Conservation (phyloP, 352 stramenopile species). For the Pythium aquatile region DNA sequence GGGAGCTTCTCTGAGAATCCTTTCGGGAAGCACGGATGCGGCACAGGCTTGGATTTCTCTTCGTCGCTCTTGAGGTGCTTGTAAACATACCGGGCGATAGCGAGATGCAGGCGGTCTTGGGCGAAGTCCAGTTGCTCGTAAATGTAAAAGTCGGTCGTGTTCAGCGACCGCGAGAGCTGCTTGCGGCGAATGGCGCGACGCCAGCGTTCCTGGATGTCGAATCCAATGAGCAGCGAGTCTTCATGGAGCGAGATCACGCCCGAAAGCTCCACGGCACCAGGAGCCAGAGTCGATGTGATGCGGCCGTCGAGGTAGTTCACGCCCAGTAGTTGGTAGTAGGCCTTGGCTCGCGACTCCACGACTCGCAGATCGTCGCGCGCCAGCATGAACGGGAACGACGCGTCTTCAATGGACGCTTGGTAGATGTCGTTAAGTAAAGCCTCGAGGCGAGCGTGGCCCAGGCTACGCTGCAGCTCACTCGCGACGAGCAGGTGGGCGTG, state of each 20-base stretch:
- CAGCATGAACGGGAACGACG: constrained; percentile 55
- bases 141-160: constrained; percentile 65
- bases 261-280: constrained; percentile 52
- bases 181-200: constrained; percentile 58
- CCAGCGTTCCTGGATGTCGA: constrained; percentile 70
- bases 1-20: constrained; percentile 27
- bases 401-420: constrained; percentile 45
- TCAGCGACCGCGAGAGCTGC: constrained; percentile 54
- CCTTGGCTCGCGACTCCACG: constrained; percentile 36
- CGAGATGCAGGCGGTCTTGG: constrained; percentile 22
- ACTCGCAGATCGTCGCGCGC: constrained; percentile 48
- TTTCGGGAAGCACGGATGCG: constrained; percentile 48
- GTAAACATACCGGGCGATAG: constrained; percentile 27
- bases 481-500: constrained; percentile 40
- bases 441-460: constrained; percentile 27
- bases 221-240: constrained; percentile 44
- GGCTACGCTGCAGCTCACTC: constrained; percentile 29
- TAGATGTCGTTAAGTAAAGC: constrained; percentile 33
- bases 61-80: constrained; percentile 17
- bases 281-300: constrained; percentile 46
- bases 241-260: constrained; percentile 54
- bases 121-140: constrained; percentile 49
- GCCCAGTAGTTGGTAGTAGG: constrained; percentile 57
- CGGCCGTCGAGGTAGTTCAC: constrained; percentile 61
- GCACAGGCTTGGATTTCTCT: constrained; percentile 12